phyloP scores from a whole-genome alignment of 331 rosid genomes.

The Dryas integrifolia region DNA sequence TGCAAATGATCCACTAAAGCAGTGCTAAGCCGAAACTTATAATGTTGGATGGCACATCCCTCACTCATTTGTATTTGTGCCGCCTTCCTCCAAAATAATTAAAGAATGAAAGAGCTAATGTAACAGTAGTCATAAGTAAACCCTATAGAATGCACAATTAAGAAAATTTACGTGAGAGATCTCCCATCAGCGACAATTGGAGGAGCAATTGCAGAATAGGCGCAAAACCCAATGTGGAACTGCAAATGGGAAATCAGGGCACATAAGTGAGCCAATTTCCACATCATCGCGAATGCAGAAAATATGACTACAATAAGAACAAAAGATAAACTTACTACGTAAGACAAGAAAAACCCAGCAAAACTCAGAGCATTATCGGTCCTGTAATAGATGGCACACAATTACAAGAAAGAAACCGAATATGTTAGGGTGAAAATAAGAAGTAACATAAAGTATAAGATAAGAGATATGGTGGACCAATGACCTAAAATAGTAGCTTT shows the following conservation, averaged over 20 bases:
- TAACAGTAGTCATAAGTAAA: neutral
- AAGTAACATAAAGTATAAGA: neutral
- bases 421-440: neutral
- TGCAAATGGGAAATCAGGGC: conserved; percentile 37
- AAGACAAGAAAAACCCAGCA: conserved; percentile 74
- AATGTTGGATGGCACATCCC: neutral
- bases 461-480: neutral
- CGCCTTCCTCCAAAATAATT: neutral
- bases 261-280: conserved; percentile 20
- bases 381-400: conserved; percentile 44
- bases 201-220: conserved; percentile 79
- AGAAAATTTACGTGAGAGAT: conserved; percentile 77
- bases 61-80: neutral
- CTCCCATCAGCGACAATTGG: conserved; percentile 69
- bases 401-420: conserved; percentile 15
- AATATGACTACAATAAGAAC: conserved; percentile 16
- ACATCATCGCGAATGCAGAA: conserved; percentile 16
- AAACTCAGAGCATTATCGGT: conserved; percentile 90
- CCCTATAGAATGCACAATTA: conserved; percentile 10
- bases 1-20: neutral
- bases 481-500: neutral
- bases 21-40: neutral
- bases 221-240: conserved; percentile 73
- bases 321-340: conserved; percentile 44
- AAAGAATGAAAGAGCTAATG: neutral